Conservation (phyloP, 805 yeast species). For the Candida ficus region DNA sequence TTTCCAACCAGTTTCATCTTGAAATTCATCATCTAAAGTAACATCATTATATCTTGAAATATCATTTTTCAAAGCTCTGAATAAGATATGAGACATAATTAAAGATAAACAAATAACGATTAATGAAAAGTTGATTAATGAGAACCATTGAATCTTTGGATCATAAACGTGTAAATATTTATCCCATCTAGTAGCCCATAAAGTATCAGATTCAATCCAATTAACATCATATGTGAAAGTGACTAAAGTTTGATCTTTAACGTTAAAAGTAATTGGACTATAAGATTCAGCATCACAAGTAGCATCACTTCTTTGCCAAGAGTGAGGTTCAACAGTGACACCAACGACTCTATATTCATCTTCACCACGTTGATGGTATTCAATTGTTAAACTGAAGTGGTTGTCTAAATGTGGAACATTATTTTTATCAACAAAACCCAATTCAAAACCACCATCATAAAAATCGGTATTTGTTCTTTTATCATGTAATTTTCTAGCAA, state of each 20-base stretch:
- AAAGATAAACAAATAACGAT: constrained; percentile 73
- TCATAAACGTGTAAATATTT: constrained; percentile 87
- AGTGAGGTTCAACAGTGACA: constrained; percentile 67
- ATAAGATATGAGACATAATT: constrained; percentile 72
- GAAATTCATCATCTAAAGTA: constrained; percentile 78
- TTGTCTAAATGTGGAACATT: constrained; percentile 62
- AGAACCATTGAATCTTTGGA: constrained; percentile 94
- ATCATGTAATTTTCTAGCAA: constrained; percentile 61
- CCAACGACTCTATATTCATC: constrained; percentile 86
- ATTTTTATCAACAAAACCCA: constrained; percentile 63
- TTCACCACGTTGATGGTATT: constrained; percentile 72
- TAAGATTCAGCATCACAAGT: constrained; percentile 27
- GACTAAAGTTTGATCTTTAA: constrained; percentile 50
- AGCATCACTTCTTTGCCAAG: constrained; percentile 41
- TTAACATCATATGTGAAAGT: constrained; percentile 77
- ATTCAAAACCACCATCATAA: constrained; percentile 76
- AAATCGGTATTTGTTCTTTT: constrained; percentile 53
- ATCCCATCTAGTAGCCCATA: constrained; percentile 99
- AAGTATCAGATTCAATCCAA: constrained; percentile 64
- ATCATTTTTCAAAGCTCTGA: constrained; percentile 78
- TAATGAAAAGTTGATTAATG: constrained; percentile 79
- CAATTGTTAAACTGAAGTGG: constrained; percentile 74
- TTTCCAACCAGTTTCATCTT: constrained; percentile 97
- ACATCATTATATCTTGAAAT: constrained; percentile 85
- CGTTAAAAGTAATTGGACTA: constrained; percentile 43